Conservation (phyloP, 2,329 filamentous ascomycete species). For the Oidium heveae region DNA sequence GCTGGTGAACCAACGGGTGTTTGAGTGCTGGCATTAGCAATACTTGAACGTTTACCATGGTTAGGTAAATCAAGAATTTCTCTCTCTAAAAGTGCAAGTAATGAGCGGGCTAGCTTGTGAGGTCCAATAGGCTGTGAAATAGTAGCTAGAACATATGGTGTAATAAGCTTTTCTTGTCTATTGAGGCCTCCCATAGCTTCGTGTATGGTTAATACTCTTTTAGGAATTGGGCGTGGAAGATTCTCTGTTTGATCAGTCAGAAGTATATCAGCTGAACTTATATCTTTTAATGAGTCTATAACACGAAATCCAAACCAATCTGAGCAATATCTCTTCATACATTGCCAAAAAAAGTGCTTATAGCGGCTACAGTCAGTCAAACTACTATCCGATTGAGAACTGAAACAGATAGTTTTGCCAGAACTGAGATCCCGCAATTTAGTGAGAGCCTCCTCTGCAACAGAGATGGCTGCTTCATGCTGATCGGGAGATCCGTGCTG, state of each 20-base stretch:
- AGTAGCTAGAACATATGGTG: conserved; percentile 2
- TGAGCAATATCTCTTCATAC: conserved; percentile 9
- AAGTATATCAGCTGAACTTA: conserved; percentile 4
- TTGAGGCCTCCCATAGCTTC: conserved; percentile 3
- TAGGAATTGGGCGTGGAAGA: conserved; percentile 1
- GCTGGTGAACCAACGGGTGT: conserved; percentile 8
- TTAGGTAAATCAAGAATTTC: neutral
- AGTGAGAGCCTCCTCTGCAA: conserved; percentile 5
- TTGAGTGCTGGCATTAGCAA: conserved; percentile 6
- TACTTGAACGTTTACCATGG: neutral
- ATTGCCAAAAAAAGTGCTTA: conserved; percentile 6
- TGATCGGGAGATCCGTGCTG: too few species aligned
- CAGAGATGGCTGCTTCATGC: neutral
- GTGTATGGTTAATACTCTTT: conserved; percentile 7
- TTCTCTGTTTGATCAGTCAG: conserved; percentile 5
- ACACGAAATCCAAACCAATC: conserved; percentile 11
- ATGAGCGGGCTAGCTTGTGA: conserved; percentile 9
- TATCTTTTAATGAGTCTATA: neutral
- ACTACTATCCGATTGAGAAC: neutral
- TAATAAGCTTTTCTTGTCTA: conserved; percentile 1
- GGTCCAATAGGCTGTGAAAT: conserved; percentile 9
- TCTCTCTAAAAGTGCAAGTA: conserved; percentile 7
- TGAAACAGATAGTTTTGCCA: conserved; percentile 6
- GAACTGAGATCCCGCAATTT: conserved; percentile 4
- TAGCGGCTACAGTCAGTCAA: neutral